Base-by-base conservation (phyloP, 371 early-diverging fungal species). In the Mucor lusitanicus region DNA sequence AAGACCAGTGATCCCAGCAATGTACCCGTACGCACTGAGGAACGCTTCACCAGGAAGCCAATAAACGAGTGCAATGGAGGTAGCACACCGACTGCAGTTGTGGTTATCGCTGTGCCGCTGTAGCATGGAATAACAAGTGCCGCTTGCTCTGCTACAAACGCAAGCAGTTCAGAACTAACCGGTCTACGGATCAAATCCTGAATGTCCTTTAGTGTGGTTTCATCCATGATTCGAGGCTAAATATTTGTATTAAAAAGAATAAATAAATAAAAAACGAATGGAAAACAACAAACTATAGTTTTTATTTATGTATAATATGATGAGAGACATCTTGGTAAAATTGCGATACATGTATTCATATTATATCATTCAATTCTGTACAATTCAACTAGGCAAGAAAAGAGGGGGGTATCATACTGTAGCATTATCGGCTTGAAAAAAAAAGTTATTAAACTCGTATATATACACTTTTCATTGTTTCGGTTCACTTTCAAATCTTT, bases 1-100 rank as follows among this genome's bases (percentile, higher is more conserved):
- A 88, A 87, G 1, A 89, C 87, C 7, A 90, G 61, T 0, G 85
- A 80, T 39, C 83, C 84, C 15, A 90, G 75, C 13, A 90, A 73
- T 3, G 90, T 89, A 7, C 88, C 89, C 0, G 85, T 71, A 42
- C 79, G 78, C 27, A 87, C 82, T 19, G 74, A 73, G 21, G 91
- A 88, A 27, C 83, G 73, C 21, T 79, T 62, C 6, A 88, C 87
- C 6, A 91, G 59, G 21, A 82, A 77, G 9, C 23, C 25, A 11
- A 63, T 67, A 46, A 69, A 60, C 0, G 59, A 30, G 15, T 65
- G 23, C 39, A 70, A 48, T 2, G 65, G n/a, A 21, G 64, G 64
- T 1, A 58, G 58, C 30, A 44, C 32, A 33, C 37, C 63, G 21
- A 50, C 57, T 42, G 61, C 35, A 25, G 28, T 46, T n/a, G 55